Evolutionary conservation across 2,329 filamentous ascomycete species (phyloP).

Genomic region (Botrytis elliptica): DNA sequence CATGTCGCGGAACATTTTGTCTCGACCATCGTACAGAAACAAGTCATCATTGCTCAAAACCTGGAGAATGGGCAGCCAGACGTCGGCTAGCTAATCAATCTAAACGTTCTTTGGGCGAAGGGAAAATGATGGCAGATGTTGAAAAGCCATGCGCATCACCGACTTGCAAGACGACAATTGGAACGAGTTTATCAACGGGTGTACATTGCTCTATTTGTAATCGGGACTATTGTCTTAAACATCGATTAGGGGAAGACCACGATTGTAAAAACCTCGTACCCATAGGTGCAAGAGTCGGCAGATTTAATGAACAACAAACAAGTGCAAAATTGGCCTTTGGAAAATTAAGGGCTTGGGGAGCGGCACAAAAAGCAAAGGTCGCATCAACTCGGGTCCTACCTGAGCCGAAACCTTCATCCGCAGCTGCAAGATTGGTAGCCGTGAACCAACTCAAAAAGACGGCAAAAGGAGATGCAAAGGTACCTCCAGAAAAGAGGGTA

Average conservation of each 20-base stretch:
- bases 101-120: conserved; percentile 52
- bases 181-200: conserved; percentile 64
- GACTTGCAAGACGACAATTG: conserved; percentile 68
- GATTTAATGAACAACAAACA: conserved; percentile 52
- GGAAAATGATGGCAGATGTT: conserved; percentile 53
- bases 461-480: conserved; percentile 85
- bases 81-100: conserved; percentile 55
- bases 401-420: conserved; percentile 61
- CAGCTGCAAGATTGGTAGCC: conserved; percentile 64
- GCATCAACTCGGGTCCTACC: conserved; percentile 50
- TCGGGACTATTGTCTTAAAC: conserved; percentile 73
- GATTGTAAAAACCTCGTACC: conserved; percentile 75
- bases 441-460: conserved; percentile 78
- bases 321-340: conserved; percentile 73
- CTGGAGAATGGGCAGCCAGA: conserved; percentile 61
- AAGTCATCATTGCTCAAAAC: conserved; percentile 66
- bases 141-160: conserved; percentile 68
- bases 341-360: conserved; percentile 76
- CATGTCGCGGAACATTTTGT: conserved; percentile 81
- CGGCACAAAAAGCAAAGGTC: conserved; percentile 63
- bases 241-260: conserved; percentile 77
- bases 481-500: conserved; percentile 78
- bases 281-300: conserved; percentile 50
- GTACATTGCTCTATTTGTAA: conserved; percentile 72
- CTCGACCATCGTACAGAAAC: conserved; percentile 89